Conservation (phyloP, 345 rosid species). For the Corchorus capsularis region DNA sequence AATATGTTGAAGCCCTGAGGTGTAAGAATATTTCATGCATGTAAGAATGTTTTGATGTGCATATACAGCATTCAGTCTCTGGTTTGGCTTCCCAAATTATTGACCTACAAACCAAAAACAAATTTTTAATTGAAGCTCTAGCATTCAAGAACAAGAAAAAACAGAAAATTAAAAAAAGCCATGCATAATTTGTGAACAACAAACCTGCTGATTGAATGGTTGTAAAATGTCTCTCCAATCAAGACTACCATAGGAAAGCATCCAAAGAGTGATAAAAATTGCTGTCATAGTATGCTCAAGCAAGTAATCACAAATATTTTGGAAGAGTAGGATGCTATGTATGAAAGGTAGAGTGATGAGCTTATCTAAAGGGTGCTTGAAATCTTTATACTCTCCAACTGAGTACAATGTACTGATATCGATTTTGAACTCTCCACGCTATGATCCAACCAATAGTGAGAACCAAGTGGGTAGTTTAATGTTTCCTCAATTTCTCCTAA, state of each 20-base stretch:
- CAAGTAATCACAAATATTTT: not conserved
- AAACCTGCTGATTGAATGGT: not conserved
- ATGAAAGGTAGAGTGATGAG: not conserved
- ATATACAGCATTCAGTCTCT: not conserved
- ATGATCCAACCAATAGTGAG: not conserved
- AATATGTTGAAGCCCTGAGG: not conserved
- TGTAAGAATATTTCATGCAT: not conserved
- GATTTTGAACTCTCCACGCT: not conserved
- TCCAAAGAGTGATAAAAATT: not conserved
- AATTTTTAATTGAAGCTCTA: not conserved
- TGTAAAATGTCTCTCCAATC: not conserved
- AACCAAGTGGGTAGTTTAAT: not conserved
- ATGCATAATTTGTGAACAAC: not conserved
- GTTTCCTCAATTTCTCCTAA: not conserved
- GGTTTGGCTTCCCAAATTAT: not conserved
- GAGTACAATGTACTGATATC: not conserved
- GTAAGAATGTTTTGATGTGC: not conserved
- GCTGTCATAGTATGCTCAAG: not conserved
- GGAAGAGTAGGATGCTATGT: not conserved
- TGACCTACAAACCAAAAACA: not conserved
- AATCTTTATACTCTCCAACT: not conserved
- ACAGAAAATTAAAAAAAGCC: not conserved
- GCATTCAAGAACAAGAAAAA: not conserved
- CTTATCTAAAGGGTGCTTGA: not conserved
- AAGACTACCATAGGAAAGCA: not conserved